These are phyloP conservation scores for Lagenidium giganteum DNA, from an alignment of 352 stramenopile species.

Conservation along the genomic window DNA sequence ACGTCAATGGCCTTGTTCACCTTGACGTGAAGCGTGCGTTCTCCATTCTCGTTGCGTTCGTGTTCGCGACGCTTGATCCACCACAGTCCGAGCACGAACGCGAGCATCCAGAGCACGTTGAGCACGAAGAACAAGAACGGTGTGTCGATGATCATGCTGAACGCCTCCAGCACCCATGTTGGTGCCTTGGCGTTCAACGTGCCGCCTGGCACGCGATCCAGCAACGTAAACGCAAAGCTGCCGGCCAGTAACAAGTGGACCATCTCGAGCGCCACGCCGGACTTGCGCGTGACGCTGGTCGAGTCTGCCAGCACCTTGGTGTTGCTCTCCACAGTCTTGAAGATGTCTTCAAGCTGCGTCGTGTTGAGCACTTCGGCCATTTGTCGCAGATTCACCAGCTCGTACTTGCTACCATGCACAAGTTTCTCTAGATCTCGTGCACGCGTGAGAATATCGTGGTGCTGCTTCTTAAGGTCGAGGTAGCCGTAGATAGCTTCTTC, in stretches of 20 bases:
- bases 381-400: slow-evolving; percentile 89
- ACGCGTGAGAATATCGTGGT: slow-evolving; percentile 85
- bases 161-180: slow-evolving; percentile 49
- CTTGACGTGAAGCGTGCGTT: slow-evolving; percentile 81
- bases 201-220: slow-evolving; percentile 91
- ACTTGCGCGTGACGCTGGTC: slow-evolving; percentile 58
- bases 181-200: slow-evolving; percentile 85
- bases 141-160: slow-evolving; percentile 47
- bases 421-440: slow-evolving; percentile 92
- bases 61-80: slow-evolving; percentile 47
- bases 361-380: slow-evolving; percentile 87
- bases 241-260: slow-evolving; percentile 88
- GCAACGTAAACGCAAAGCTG: slow-evolving; percentile 88
- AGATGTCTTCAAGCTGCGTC: slow-evolving; percentile 87
- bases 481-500: slow-evolving; percentile 88
- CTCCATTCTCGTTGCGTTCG: slow-evolving; percentile 67
- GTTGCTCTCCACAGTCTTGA: slow-evolving; percentile 86
- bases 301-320: slow-evolving; percentile 83
- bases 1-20: slow-evolving; percentile 48
- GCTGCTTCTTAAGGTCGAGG: slow-evolving; percentile 85
- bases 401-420: slow-evolving; percentile 82
- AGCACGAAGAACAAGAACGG: slow-evolving; percentile 83
- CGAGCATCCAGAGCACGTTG: slow-evolving; percentile 83
- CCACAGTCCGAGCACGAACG: slow-evolving; percentile 53
- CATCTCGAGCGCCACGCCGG: slow-evolving; percentile 74